phyloP scores from a whole-genome alignment of 352 stramenopile species.

The Globisporangium solare region DNA sequence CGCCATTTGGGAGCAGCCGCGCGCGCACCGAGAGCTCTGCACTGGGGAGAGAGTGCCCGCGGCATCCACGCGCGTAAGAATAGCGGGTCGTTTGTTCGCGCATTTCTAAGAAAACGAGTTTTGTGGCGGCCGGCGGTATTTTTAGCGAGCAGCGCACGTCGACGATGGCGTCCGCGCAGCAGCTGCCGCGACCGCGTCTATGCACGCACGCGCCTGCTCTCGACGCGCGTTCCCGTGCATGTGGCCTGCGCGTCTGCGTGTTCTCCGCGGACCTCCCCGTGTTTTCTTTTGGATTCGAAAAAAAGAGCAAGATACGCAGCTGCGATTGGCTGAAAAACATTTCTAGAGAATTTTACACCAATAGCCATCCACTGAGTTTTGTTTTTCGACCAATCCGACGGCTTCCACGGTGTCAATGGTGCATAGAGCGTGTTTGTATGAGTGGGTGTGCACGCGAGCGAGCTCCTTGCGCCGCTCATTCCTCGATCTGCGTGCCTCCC shows the following conservation, averaged over 20 bases:
- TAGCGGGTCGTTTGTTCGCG: no score
- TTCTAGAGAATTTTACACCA: background rate
- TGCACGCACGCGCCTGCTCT: background rate
- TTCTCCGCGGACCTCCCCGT: no score
- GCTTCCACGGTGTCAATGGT: background rate
- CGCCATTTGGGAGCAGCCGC: conserved; percentile 13
- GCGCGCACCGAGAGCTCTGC: background rate
- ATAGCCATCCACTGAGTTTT: background rate
- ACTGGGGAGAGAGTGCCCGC: background rate
- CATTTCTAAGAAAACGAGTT: no score
- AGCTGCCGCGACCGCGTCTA: background rate
- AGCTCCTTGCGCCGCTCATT: no score
- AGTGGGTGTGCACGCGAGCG: no score
- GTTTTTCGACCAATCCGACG: background rate
- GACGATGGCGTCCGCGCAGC: background rate
- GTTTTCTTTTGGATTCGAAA: background rate
- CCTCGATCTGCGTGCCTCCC: background rate
- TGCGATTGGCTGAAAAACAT: background rate
- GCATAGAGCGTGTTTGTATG: no score
- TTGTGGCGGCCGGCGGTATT: no score
- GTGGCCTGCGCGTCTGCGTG: no score
- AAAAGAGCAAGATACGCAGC: background rate
- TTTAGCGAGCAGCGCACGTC: no score
- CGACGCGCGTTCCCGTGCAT: no score
- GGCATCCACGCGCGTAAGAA: no score